Evolutionary conservation across 306 rosid species (phyloP), one percentile per base, ranked within the genome.

Genomic region (Phaseolus lunatus): DNA sequence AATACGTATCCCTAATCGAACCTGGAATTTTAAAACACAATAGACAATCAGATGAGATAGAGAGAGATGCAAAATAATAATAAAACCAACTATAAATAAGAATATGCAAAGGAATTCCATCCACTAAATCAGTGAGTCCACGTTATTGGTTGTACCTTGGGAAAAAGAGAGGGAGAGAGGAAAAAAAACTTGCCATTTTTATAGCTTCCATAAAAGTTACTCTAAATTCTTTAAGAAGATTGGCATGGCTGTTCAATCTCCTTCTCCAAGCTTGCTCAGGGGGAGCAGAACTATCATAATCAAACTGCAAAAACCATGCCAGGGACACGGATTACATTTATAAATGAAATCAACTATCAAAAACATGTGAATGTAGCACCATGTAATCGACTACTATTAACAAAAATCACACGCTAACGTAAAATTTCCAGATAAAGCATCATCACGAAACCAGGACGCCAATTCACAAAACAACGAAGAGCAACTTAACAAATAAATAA

Each of bases 211-310:
- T 73, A 88, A 95, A 95, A 59, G 99, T 95, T 70, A 95, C 82
- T 58, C 92, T 92, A 81, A 95, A 95, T 81, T 95, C 97, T 88
- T 89, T 95, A 49, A 95, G 97, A 80, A 90, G 83, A 85, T 95
- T 95, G 54, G 97, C 97, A 85, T 90, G 90, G 87, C 97, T 84
- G 85, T 92, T 89, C 83, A 95, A 88, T 85, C 84, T 89, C 84
- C 94, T 95, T 80, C 99, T 92, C 99, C 99, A 95, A 52, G 99
- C 99, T 80, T 95, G 97, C 80, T 88, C 90, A 7, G 99, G 99
- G n/a, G 97, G 99, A 68, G 91, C 87, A 77, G 99, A 90, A 81
- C 96, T 92, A 82, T 95, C 99, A 72, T 77, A 88, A 89, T 95
- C 99, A 54, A 95, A 84, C 99, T 95, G 81, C 80, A 85, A 15